Conservation (phyloP, 1,139 yeast species). For the Diutina neorugosa region DNA sequence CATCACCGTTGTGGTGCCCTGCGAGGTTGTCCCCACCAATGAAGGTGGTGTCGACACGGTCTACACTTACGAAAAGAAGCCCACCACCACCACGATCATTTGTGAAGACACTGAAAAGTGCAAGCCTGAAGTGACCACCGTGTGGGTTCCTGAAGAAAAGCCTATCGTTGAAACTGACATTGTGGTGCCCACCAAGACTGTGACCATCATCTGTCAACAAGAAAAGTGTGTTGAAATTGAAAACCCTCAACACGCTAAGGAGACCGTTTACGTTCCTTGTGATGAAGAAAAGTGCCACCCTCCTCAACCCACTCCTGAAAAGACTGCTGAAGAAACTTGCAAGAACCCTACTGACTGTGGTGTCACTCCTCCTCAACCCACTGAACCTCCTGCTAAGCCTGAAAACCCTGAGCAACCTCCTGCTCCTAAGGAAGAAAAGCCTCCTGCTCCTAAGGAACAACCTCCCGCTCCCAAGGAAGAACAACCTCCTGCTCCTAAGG, state of each 20-base stretch:
- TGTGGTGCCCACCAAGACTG: background rate
- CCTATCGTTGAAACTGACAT: background rate
- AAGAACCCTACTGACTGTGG: too few species aligned
- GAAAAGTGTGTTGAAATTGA: background rate
- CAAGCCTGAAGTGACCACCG: background rate
- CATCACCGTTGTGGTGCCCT: background rate
- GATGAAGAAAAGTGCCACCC: too few species aligned
- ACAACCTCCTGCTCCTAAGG: background rate
- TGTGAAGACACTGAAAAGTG: background rate
- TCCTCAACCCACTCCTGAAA: too few species aligned
- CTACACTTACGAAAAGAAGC: background rate
- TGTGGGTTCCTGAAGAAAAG: background rate
- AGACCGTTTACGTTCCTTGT: background rate
- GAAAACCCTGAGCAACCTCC: background rate
- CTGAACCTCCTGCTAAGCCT: background rate
- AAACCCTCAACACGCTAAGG: background rate
- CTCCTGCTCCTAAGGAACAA: background rate
- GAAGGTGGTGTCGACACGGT: background rate
- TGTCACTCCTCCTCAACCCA: too few species aligned
- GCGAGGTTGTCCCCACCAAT: background rate
- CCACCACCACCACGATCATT: background rate
- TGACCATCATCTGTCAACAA: background rate
- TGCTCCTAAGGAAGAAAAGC: background rate
- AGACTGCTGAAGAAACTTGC: too few species aligned
- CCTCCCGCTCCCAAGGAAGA: too few species aligned